Evolutionary conservation across 148 eudicot genomes (phyloP).

Genomic region (Rheum nobile): DNA sequence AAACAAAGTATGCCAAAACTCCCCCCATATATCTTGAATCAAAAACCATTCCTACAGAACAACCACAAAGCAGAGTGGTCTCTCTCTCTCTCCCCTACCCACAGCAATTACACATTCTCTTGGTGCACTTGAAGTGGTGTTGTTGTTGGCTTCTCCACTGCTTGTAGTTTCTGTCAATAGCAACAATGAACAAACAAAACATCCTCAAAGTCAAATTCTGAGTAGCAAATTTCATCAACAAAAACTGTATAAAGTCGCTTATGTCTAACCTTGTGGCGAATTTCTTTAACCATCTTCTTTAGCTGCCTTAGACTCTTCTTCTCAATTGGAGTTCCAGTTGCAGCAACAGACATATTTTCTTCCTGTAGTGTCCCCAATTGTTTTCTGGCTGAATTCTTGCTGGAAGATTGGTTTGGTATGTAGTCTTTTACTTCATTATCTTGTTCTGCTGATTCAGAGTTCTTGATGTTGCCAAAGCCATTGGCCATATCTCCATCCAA

Average conservation of each 20-base stretch:
- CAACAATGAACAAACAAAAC: background rate
- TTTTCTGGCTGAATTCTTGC: conserved; percentile 41
- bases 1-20: too few relatives aligned
- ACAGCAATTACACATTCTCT: background rate
- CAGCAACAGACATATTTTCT: conserved; percentile 1
- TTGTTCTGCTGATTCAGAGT: background rate
- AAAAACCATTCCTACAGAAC: background rate
- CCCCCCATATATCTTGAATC: too few relatives aligned
- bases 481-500: background rate
- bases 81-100: background rate
- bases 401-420: too few relatives aligned
- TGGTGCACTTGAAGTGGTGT: background rate
- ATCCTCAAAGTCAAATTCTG: background rate
- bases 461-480: background rate
- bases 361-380: conserved; percentile 13
- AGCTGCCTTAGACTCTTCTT: conserved; percentile 41
- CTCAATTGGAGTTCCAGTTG: conserved; percentile 7
- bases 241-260: too few relatives aligned
- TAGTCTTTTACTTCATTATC: too few relatives aligned
- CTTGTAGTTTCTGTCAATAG: background rate
- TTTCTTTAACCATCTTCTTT: conserved; percentile 27
- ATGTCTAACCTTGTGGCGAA: background rate
- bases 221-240: background rate
- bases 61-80: background rate
- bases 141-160: too few relatives aligned